Conservation (phyloP, 1,284 basidiomycete genomes). For the Ceraceosorus bombacis region DNA sequence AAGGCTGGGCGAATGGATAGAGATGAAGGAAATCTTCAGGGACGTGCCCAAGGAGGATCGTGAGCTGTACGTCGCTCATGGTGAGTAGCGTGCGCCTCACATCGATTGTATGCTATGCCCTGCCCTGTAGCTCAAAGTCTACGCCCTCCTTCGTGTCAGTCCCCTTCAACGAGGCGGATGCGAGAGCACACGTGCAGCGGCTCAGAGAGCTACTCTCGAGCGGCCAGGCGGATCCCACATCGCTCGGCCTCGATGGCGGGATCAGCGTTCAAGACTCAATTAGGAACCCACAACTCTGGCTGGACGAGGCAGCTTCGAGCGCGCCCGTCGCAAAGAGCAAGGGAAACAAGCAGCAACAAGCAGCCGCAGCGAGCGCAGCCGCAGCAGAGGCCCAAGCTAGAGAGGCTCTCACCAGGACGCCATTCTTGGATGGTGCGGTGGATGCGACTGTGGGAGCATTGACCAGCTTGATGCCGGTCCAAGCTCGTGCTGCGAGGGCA, state of each 20-base stretch:
- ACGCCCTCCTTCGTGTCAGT: slow-evolving; percentile 32
- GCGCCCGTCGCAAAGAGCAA: slow-evolving; percentile 15
- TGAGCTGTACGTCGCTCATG: slow-evolving; percentile 38
- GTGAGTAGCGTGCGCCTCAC: slow-evolving; percentile 10
- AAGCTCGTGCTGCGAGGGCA: slow-evolving; percentile 31
- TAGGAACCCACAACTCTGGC: slow-evolving; percentile 48
- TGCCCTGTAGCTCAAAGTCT: background rate
- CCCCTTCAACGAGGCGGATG: slow-evolving; percentile 53
- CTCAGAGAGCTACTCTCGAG: slow-evolving; percentile 52
- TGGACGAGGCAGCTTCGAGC: slow-evolving; percentile 17
- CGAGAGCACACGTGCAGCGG: slow-evolving; percentile 52
- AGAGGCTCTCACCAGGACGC: slow-evolving; percentile 13
- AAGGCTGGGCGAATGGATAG: slow-evolving; percentile 38
- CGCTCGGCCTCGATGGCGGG: slow-evolving; percentile 51
- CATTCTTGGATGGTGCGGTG: slow-evolving; percentile 50
- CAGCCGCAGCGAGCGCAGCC: slow-evolving; percentile 6
- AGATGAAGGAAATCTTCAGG: slow-evolving; percentile 41
- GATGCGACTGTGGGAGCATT: slow-evolving; percentile 44
- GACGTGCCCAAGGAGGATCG: slow-evolving; percentile 32
- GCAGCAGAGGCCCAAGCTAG: background rate
- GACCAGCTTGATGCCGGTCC: slow-evolving; percentile 46
- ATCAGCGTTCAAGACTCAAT: slow-evolving; percentile 53
- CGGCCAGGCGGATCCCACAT: slow-evolving; percentile 49
- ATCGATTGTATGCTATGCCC: background rate
- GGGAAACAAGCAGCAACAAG: slow-evolving; percentile 12